Evolutionary conservation across 768 basidiomycete genomes (phyloP).

Genomic region (Boletus pseudo-olivaceus): DNA sequence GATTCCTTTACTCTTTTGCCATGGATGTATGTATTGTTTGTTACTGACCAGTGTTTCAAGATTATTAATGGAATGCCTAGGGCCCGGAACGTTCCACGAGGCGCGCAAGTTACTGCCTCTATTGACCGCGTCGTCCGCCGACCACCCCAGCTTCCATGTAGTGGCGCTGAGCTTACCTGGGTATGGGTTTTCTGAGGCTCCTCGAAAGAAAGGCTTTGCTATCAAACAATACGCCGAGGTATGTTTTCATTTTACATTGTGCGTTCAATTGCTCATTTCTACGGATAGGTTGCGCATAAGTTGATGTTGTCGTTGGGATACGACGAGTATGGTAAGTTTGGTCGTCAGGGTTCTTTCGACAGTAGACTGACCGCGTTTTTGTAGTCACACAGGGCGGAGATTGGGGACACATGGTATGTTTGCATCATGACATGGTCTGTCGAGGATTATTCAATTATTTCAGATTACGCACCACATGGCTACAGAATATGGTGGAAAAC

Average conservation of each 20-base stretch:
- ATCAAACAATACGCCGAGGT: slow-evolving; percentile 56
- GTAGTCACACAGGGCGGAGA: slow-evolving; percentile 50
- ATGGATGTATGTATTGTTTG: slow-evolving; percentile 46
- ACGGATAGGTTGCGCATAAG: slow-evolving; percentile 41
- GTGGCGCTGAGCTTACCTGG: slow-evolving; percentile 58
- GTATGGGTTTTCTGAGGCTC: slow-evolving; percentile 58
- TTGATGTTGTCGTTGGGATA: slow-evolving; percentile 50
- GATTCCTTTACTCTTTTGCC: slow-evolving; percentile 58
- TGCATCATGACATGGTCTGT: background rate
- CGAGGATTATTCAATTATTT: background rate
- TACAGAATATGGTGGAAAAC: slow-evolving; percentile 35
- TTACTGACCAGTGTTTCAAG: background rate
- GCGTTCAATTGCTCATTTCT: background rate
- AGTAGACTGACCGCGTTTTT: background rate
- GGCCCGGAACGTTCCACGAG: slow-evolving; percentile 53
- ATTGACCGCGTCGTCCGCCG: slow-evolving; percentile 37
- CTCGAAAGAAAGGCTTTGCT: slow-evolving; percentile 49
- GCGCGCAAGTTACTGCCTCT: slow-evolving; percentile 54
- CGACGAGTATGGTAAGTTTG: slow-evolving; percentile 41
- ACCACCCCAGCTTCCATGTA: slow-evolving; percentile 59
- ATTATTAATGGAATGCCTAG: slow-evolving; percentile 15
- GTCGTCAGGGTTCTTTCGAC: background rate
- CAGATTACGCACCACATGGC: slow-evolving; percentile 38
- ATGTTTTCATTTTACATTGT: background rate
- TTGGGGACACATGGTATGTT: slow-evolving; percentile 40